These are phyloP conservation scores for Lentinus polychrous DNA, from an alignment of 1,284 basidiomycete species.

Conservation along the genomic window DNA sequence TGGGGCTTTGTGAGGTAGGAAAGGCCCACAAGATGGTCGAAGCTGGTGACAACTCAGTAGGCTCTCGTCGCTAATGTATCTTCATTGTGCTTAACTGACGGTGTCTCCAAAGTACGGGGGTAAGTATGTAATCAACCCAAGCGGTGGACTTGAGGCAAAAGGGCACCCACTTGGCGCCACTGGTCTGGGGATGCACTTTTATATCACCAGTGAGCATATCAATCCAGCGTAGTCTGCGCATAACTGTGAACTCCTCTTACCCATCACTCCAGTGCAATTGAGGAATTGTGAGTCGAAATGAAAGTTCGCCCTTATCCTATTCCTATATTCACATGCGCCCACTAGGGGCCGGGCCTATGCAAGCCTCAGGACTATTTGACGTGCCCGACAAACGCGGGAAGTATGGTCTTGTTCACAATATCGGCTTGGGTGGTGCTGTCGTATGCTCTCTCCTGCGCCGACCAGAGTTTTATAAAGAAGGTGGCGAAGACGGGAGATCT, in stretches of 20 bases:
- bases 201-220: conserved; percentile 60
- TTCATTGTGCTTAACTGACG: conserved; percentile 4
- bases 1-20: conserved; percentile 65
- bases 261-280: conserved; percentile 52
- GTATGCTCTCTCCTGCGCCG: conserved; percentile 70
- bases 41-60: conserved; percentile 74
- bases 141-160: conserved; percentile 82
- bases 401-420: conserved; percentile 77
- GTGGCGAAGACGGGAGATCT: conserved; percentile 56
- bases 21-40: conserved; percentile 77
- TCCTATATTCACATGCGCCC: conserved; percentile 3
- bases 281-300: conserved; percentile 46
- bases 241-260: conserved; percentile 6
- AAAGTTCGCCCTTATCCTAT: conserved; percentile 3
- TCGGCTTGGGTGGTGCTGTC: conserved; percentile 75
- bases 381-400: conserved; percentile 61
- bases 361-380: conserved; percentile 66
- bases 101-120: conserved; percentile 57
- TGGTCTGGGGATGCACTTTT: conserved; percentile 85
- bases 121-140: conserved; percentile 84
- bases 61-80: conserved; percentile 1
- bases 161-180: conserved; percentile 84
- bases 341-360: conserved; percentile 76
- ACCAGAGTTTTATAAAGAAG: conserved; percentile 64
- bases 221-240: conserved; percentile 9